Evolutionary conservation across 371 early-diverging fungal genomes (phyloP).

Genomic region (Mortierella sp.): DNA sequence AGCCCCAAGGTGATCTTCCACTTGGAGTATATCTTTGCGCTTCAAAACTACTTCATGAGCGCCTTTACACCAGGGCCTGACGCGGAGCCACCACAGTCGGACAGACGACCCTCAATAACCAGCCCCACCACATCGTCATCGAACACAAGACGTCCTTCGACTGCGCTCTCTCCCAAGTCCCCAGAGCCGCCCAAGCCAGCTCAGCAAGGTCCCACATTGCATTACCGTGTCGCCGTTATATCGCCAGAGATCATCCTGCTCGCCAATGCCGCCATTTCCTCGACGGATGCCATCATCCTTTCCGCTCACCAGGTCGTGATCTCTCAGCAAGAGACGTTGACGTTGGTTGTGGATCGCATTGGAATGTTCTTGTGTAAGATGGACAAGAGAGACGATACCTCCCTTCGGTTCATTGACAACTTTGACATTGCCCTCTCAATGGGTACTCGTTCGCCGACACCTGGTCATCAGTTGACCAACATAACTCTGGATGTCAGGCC

Average conservation of each 20-base stretch:
- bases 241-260: slow-evolving; percentile 90
- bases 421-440: slow-evolving; percentile 84
- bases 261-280: slow-evolving; percentile 75
- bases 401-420: slow-evolving; percentile 88
- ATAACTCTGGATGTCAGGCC: slow-evolving; percentile 73
- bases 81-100: slow-evolving; percentile 23
- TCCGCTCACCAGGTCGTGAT: slow-evolving; percentile 82
- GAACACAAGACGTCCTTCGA: slow-evolving; percentile 40
- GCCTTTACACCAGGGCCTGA: slow-evolving; percentile 56
- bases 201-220: slow-evolving; percentile 35
- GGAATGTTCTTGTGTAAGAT: slow-evolving; percentile 94
- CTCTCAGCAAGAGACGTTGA: slow-evolving; percentile 79
- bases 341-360: slow-evolving; percentile 80
- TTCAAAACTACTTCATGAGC: slow-evolving; percentile 76
- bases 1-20: slow-evolving; percentile 87
- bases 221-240: slow-evolving; percentile 81
- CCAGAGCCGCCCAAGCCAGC: slow-evolving; percentile 26
- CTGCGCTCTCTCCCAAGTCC: slow-evolving; percentile 15
- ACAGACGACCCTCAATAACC: slow-evolving; percentile 14
- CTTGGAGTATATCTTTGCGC: slow-evolving; percentile 83
- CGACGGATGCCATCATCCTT: slow-evolving; percentile 92
- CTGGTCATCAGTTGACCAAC: slow-evolving; percentile 66
- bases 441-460: slow-evolving; percentile 70
- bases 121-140: slow-evolving; percentile 15
- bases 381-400: slow-evolving; percentile 82